Conservation (phyloP, 495 filamentous ascomycete species). For the Bryoglossum gracile region DNA sequence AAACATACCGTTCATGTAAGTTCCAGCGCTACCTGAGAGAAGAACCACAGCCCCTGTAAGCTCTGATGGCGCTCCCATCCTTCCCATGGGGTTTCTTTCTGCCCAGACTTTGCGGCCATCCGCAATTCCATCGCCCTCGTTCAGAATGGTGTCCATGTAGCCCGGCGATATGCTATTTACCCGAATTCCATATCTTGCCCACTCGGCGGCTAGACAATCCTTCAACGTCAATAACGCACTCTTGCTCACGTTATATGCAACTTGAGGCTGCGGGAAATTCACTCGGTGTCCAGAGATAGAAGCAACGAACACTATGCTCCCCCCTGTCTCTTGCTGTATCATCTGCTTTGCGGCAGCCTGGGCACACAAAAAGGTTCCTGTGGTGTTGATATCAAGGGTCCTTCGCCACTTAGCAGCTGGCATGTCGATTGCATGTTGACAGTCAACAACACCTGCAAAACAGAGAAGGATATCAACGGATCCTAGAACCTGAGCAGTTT, state of each 20-base stretch:
- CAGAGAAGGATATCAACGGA: conserved; percentile 51
- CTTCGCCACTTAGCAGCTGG: conserved; percentile 46
- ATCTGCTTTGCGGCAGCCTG: conserved; percentile 55
- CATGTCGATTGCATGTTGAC: conserved; percentile 50
- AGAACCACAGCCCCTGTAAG: conserved; percentile 60
- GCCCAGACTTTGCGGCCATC: conserved; percentile 50
- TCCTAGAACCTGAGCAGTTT: conserved; percentile 37
- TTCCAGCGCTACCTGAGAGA: conserved; percentile 54
- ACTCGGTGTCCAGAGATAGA: conserved; percentile 60
- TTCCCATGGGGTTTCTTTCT: conserved; percentile 53
- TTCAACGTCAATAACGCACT: conserved; percentile 53
- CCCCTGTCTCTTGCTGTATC: conserved; percentile 42
- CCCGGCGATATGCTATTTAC: conserved; percentile 66
- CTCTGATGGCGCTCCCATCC: conserved; percentile 61
- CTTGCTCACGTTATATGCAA: conserved; percentile 65
- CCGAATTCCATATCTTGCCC: conserved; percentile 53
- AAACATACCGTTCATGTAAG: conserved; percentile 59
- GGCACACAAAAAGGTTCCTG: conserved; percentile 60
- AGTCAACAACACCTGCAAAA: conserved; percentile 62
- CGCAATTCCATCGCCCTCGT: conserved; percentile 54
- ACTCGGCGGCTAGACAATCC: conserved; percentile 58
- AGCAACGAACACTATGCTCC: conserved; percentile 57
- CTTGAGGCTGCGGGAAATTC: conserved; percentile 64
- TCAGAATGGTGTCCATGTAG: conserved; percentile 78
- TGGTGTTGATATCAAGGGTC: conserved; percentile 60